Evolutionary conservation across 805 yeast genomes (phyloP).

Genomic region (Nakazawaea ishiwadae): DNA sequence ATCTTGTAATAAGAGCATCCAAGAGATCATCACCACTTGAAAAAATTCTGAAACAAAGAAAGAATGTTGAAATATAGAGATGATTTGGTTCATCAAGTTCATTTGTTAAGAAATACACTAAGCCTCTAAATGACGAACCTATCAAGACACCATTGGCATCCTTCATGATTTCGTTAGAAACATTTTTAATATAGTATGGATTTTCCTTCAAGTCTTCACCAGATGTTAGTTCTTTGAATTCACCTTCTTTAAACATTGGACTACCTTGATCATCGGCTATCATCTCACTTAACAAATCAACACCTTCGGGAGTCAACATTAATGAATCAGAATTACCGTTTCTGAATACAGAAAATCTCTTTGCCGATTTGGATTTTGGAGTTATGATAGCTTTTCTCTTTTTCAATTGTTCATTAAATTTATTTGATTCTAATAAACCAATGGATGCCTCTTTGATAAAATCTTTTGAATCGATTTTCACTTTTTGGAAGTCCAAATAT

Average conservation of each 20-base stretch:
- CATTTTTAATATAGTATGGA: constrained; percentile 10
- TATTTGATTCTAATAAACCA: constrained; percentile 44
- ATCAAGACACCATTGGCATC: constrained; percentile 48
- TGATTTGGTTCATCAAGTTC: constrained; percentile 55
- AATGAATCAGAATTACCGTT: constrained; percentile 47
- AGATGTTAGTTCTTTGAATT: constrained; percentile 2
- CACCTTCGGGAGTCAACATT: constrained; percentile 43
- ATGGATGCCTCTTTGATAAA: constrained; percentile 59
- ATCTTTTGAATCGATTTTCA: constrained; percentile 53
- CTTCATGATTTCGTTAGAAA: constrained; percentile 40
- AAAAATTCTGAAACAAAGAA: constrained; percentile 72
- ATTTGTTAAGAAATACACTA: constrained; percentile 62
- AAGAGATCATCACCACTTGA: constrained; percentile 62
- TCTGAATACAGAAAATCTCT: constrained; percentile 46
- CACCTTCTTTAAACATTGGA: constrained; percentile 13
- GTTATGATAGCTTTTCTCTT: constrained; percentile 19
- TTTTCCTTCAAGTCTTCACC: constrained; percentile 8
- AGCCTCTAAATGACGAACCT: constrained; percentile 70
- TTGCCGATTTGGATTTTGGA: constrained; percentile 25
- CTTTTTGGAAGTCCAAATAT: constrained; percentile 59
- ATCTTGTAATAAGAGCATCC: constrained; percentile 62
- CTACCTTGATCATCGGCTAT: constrained; percentile 20
- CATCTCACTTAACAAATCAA: constrained; percentile 32
- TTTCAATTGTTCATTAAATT: constrained; percentile 22
- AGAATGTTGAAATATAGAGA: constrained; percentile 67